Percentiles rank a stretch among this genome's conserved stretches.
Conservation (phyloP, 768 basidiomycete genomes). For the Tulasnella sp. region DNA sequence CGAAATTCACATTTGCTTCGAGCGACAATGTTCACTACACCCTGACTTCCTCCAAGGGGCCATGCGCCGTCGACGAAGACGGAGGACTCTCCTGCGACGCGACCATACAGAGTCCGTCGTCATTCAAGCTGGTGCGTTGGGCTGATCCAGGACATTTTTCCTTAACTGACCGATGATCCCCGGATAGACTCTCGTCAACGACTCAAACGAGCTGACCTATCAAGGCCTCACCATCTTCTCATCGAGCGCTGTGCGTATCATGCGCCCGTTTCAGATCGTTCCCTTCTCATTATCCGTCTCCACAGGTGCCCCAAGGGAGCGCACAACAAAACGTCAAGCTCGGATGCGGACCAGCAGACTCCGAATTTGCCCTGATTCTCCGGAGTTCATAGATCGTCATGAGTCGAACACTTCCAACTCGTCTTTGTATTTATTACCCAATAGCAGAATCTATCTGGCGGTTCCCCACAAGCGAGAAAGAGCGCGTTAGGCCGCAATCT, state of each 20-base stretch:
- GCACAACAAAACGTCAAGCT: not conserved
- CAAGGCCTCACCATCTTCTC: not conserved
- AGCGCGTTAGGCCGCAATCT: too few relatives aligned
- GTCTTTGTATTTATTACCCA: too few relatives aligned
- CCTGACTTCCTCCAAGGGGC: slow-evolving; percentile 51
- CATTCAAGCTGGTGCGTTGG: not conserved
- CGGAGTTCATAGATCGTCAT: not conserved
- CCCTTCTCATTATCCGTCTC: not conserved
- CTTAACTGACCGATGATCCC: not conserved
- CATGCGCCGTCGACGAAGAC: slow-evolving; percentile 42
- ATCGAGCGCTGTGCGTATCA: not conserved
- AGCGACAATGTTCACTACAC: slow-evolving; percentile 43
- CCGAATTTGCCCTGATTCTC: not conserved
- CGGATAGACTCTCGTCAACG: not conserved
- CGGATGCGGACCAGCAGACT: not conserved
- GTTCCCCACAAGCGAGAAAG: too few relatives aligned
- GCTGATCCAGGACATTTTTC: not conserved
- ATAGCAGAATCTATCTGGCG: too few relatives aligned
- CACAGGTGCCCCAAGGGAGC: not conserved
- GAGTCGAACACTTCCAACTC: too few relatives aligned
- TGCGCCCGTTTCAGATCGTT: not conserved
- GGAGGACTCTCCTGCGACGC: slow-evolving; percentile 44
- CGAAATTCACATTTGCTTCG: slow-evolving; percentile 46
- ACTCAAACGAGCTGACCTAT: not conserved
- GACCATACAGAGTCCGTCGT: not conserved